phyloP scores from a whole-genome alignment of 352 stramenopile species.

The Peronosclerospora sorghi region DNA sequence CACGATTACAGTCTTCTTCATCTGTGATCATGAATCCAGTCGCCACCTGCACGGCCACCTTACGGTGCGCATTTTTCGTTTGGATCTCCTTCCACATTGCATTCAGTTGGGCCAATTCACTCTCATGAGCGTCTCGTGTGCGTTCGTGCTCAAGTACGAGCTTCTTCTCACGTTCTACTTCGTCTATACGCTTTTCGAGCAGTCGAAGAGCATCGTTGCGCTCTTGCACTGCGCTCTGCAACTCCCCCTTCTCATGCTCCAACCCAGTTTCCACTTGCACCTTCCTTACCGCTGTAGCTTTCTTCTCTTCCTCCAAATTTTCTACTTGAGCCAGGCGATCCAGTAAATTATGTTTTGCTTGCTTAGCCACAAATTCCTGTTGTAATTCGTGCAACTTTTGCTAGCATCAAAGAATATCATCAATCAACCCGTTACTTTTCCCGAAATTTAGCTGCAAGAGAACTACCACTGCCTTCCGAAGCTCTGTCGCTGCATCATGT shows the following conservation, averaged over 20 bases:
- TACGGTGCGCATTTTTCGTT: constrained; percentile 58
- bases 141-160: constrained; percentile 33
- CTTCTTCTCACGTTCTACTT: constrained; percentile 44
- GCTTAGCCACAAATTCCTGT: constrained; percentile 43
- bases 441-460: neutral
- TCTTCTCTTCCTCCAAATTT: constrained; percentile 29
- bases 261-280: constrained; percentile 20
- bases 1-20: constrained; percentile 62
- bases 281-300: constrained; percentile 11
- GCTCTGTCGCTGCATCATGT: constrained; percentile 6
- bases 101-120: constrained; percentile 39
- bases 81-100: constrained; percentile 61
- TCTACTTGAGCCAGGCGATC: constrained; percentile 62
- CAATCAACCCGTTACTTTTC: neutral
- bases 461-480: constrained; percentile 23
- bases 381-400: constrained; percentile 31
- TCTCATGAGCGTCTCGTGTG: constrained; percentile 27
- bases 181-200: constrained; percentile 28
- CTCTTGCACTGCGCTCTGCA: constrained; percentile 36
- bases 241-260: constrained; percentile 29
- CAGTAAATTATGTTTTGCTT: constrained; percentile 62
- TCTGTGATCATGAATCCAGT: constrained; percentile 66
- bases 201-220: constrained; percentile 25
- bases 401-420: constrained; percentile 13
- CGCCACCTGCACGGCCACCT: constrained; percentile 55